Evolutionary conservation across 2,329 filamentous ascomycete species (phyloP).

Genomic region (Cordyceps sp.): DNA sequence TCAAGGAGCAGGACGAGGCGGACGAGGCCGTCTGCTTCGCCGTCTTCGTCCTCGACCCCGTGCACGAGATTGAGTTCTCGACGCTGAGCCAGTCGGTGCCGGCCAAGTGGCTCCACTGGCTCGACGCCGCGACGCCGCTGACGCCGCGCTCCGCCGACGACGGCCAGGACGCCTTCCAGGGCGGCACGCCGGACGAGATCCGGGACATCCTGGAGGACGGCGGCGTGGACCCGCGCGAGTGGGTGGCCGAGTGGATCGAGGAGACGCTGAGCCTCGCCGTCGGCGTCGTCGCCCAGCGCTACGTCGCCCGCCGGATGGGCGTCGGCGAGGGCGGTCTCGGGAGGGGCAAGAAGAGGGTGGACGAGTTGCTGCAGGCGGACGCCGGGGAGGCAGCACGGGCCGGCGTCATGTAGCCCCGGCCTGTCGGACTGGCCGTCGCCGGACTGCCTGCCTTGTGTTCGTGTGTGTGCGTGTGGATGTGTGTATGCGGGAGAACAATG

Average conservation of each 20-base stretch:
- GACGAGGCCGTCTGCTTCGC: constrained; percentile 58
- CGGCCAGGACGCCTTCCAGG: constrained; percentile 18
- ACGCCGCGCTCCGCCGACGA: constrained; percentile 36
- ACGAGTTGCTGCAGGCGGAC: constrained; percentile 37
- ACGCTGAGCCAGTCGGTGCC: constrained; percentile 73
- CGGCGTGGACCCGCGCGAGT: constrained; percentile 81
- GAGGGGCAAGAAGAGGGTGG: constrained; percentile 42
- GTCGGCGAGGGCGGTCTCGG: constrained; percentile 65
- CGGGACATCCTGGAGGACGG: constrained; percentile 61
- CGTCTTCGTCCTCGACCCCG: constrained; percentile 68
- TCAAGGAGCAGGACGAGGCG: constrained; percentile 31
- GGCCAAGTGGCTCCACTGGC: constrained; percentile 75
- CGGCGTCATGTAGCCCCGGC: constrained; percentile 33
- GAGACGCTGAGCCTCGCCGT: constrained; percentile 64
- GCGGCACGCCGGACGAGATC: constrained; percentile 60
- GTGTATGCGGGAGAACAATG: too few species aligned
- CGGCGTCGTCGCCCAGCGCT: constrained; percentile 81
- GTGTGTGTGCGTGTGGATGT: too few species aligned
- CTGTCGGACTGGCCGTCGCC: too few species aligned
- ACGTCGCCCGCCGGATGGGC: constrained; percentile 89
- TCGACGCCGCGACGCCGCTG: constrained; percentile 54
- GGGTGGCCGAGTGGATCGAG: constrained; percentile 96
- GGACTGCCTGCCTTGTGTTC: too few species aligned
- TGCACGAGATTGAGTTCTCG: constrained; percentile 79
- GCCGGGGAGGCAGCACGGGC: constrained; percentile 43